These are phyloP conservation scores for Fusarium camptoceras DNA, from an alignment of 2,329 filamentous ascomycete genomes.

Conservation along the genomic window DNA sequence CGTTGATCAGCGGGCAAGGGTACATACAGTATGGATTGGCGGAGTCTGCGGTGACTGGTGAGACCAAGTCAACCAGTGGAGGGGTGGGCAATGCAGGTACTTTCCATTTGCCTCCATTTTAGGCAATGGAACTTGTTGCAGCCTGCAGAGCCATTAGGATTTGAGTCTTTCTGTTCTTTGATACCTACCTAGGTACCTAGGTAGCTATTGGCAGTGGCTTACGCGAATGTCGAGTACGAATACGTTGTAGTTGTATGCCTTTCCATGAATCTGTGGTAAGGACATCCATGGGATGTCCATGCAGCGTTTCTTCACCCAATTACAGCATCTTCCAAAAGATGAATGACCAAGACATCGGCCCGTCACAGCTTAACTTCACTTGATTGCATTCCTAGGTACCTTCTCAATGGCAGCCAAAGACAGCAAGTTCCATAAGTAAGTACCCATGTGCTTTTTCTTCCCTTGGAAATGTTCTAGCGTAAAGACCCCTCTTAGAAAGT, in stretches of 20 bases:
- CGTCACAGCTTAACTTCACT: background rate
- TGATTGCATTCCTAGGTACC: background rate
- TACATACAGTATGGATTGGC: slow-evolving; percentile 40
- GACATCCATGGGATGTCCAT: background rate
- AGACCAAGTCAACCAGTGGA: slow-evolving; percentile 21
- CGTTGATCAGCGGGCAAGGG: slow-evolving; percentile 34
- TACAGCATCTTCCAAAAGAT: background rate
- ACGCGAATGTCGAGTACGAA: slow-evolving; percentile 20
- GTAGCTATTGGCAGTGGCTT: background rate
- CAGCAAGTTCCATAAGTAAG: background rate
- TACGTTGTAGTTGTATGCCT: slow-evolving; percentile 9
- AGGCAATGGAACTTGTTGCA: background rate
- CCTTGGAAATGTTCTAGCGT: slow-evolving; percentile 26
- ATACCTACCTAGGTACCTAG: no score
- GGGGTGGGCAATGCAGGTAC: slow-evolving; percentile 26
- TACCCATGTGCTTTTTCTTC: background rate
- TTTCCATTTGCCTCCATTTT: background rate
- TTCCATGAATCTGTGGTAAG: slow-evolving; percentile 2
- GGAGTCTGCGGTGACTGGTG: slow-evolving; percentile 12
- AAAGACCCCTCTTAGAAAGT: slow-evolving; percentile 9
- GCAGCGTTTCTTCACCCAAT: background rate
- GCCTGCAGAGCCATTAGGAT: background rate
- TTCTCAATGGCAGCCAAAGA: background rate
- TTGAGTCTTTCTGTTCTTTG: background rate
- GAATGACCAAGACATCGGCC: background rate